Percentiles rank a stretch among this genome's conserved stretches.
Conservation (phyloP, 176 grass and related monocot genomes). For the Elaeis guineensis region DNA sequence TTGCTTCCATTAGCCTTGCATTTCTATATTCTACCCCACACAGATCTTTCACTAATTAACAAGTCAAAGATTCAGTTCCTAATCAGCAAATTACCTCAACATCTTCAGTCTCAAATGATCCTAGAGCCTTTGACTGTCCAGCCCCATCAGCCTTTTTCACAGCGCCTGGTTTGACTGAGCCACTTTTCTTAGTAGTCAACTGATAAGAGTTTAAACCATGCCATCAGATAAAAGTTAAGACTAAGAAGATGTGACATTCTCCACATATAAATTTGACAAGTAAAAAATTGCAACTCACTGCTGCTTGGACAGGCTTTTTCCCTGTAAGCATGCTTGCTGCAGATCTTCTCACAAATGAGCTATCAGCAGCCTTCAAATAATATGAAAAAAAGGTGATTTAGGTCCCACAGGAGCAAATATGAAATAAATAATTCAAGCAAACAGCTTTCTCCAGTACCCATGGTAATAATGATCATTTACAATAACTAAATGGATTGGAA, state of each 20-base stretch:
- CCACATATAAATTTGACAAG: background rate
- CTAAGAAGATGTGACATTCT: no score
- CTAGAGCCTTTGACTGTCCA: conserved; percentile 51
- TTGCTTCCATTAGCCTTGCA: background rate
- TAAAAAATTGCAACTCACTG: conserved; percentile 38
- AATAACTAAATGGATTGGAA: no score
- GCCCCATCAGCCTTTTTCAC: conserved; percentile 70
- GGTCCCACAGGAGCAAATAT: background rate
- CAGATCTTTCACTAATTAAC: background rate
- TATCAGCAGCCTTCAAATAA: conserved; percentile 54
- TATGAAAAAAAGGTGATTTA: background rate
- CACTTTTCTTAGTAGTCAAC: conserved; percentile 64
- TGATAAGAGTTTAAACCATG: conserved; percentile 10
- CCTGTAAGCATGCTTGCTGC: conserved; percentile 98
- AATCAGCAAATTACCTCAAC: conserved; percentile 68
- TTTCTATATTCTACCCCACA: no score
- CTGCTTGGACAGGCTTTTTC: conserved; percentile 55
- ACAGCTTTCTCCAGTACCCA: no score
- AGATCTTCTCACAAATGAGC: conserved; percentile 65
- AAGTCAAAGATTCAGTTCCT: conserved; percentile 7
- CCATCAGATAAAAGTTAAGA: background rate
- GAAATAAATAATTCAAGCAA: no score
- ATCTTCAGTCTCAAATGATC: conserved; percentile 56
- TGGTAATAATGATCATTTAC: no score
- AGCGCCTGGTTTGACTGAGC: conserved; percentile 38